Evolutionary conservation across 2,329 filamentous ascomycete species (phyloP).

Genomic region (Scleromitrula shiraiana): DNA sequence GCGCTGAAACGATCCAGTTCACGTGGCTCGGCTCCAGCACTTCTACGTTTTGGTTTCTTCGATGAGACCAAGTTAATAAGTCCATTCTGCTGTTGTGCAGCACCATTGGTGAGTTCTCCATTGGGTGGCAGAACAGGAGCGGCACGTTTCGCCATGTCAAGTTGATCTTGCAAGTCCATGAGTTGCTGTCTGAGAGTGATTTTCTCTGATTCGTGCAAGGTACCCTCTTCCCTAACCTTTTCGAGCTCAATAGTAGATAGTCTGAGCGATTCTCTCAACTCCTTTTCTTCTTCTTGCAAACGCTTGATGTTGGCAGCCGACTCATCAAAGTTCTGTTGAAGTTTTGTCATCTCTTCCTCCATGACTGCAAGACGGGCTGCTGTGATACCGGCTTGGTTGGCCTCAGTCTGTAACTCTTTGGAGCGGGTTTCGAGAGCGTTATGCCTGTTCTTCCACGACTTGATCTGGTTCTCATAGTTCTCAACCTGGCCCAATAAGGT

Average conservation of each 20-base stretch:
- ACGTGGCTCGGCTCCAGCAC: slow-evolving; percentile 77
- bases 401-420: slow-evolving; percentile 91
- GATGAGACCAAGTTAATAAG: slow-evolving; percentile 95
- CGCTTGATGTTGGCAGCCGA: slow-evolving; percentile 85
- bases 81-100: slow-evolving; percentile 53
- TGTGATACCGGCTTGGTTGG: slow-evolving; percentile 94
- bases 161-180: slow-evolving; percentile 81
- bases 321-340: slow-evolving; percentile 84
- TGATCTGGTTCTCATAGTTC: slow-evolving; percentile 92
- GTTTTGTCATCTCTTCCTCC: slow-evolving; percentile 91
- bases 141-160: slow-evolving; percentile 72
- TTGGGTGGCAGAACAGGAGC: slow-evolving; percentile 58
- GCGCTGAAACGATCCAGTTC: slow-evolving; percentile 85
- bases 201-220: slow-evolving; percentile 78
- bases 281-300: slow-evolving; percentile 88
- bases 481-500: slow-evolving; percentile 78
- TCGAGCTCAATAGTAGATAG: slow-evolving; percentile 76
- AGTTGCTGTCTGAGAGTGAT: slow-evolving; percentile 78
- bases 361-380: slow-evolving; percentile 83
- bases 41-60: slow-evolving; percentile 94
- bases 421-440: slow-evolving; percentile 82
- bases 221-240: slow-evolving; percentile 64
- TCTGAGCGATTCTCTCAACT: slow-evolving; percentile 74
- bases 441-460: slow-evolving; percentile 89
- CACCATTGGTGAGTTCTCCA: slow-evolving; percentile 59